A percentile compares a stretch with the other conserved stretches of the same genome.
Conservation (phyloP, 2,329 filamentous ascomycete species). For the Aspergillus puulaauensis region DNA sequence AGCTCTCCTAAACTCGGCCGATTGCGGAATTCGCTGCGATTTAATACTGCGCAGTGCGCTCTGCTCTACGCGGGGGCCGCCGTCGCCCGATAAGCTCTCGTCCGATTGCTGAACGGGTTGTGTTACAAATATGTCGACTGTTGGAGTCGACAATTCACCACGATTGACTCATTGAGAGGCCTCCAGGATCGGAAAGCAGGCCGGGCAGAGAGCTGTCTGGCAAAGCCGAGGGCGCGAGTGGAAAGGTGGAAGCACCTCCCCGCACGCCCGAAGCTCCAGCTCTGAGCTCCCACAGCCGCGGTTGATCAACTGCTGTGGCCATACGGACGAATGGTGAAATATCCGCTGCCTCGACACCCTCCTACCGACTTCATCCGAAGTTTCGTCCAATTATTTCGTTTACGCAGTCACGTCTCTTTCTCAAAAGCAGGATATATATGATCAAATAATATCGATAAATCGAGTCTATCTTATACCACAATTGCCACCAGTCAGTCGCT, state of each 20-base stretch:
- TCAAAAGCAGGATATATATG: too few relatives aligned
- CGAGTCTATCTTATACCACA: not conserved
- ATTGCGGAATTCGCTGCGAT: not conserved
- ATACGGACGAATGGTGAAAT: slow-evolving; percentile 1
- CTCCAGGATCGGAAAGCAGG: not conserved
- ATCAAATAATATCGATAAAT: not conserved
- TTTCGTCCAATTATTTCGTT: not conserved
- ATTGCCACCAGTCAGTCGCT: not conserved
- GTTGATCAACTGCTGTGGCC: slow-evolving; percentile 1
- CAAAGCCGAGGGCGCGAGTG: slow-evolving; percentile 2
- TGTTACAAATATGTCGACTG: not conserved
- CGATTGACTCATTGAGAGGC: not conserved
- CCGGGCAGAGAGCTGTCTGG: not conserved
- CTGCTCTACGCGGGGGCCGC: not conserved
- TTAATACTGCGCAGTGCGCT: not conserved
- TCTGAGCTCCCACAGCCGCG: slow-evolving; percentile 17
- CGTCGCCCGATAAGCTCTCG: slow-evolving; percentile 9
- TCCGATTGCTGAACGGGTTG: not conserved
- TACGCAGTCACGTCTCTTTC: not conserved
- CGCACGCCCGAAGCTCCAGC: slow-evolving; percentile 18
- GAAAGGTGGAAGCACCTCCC: slow-evolving; percentile 14
- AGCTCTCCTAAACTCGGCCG: not conserved
- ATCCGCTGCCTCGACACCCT: not conserved
- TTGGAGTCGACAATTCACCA: not conserved
- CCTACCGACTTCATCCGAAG: slow-evolving; percentile 9